These are phyloP conservation scores for Monosporascus sp. DNA, from an alignment of 2,329 filamentous ascomycete genomes.

Conservation along the genomic window DNA sequence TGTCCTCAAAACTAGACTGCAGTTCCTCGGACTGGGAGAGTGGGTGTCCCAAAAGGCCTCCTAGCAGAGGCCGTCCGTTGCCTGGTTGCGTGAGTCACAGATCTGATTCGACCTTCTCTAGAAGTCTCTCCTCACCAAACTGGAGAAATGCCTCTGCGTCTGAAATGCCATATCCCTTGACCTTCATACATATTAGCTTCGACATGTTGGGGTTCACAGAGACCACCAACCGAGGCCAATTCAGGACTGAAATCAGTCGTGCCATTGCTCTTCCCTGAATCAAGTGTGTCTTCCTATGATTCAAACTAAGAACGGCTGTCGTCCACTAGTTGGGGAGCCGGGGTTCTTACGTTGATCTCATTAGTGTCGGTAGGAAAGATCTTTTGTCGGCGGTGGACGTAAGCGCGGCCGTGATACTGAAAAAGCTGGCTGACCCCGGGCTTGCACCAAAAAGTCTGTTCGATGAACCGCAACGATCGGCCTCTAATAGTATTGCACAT, in stretches of 20 bases:
- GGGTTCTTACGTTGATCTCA: background rate
- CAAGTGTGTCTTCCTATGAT: too few relatives aligned
- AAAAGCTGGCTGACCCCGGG: background rate
- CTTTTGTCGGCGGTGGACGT: background rate
- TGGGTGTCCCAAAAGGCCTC: too few relatives aligned
- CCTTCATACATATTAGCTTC: background rate
- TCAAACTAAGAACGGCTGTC: too few relatives aligned
- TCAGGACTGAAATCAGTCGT: too few relatives aligned
- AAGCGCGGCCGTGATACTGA: background rate
- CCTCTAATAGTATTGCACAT: background rate
- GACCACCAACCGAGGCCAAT: background rate
- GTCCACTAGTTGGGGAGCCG: too few relatives aligned
- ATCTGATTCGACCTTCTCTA: background rate
- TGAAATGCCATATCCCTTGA: slow-evolving; percentile 5
- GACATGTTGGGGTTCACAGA: background rate
- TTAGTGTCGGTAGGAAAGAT: background rate
- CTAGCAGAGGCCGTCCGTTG: background rate
- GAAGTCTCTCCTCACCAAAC: background rate
- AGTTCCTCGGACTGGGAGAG: too few relatives aligned
- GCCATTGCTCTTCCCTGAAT: too few relatives aligned
- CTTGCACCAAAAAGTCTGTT: slow-evolving; percentile 2
- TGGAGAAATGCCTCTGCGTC: slow-evolving; percentile 3
- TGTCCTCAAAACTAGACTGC: too few relatives aligned
- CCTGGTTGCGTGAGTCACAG: background rate
- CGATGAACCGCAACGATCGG: slow-evolving; percentile 3